A percentile compares a stretch with the other conserved stretches of the same genome.
Evolutionary conservation across 306 rosid species (phyloP).

Genomic region (Corylus avellana): DNA sequence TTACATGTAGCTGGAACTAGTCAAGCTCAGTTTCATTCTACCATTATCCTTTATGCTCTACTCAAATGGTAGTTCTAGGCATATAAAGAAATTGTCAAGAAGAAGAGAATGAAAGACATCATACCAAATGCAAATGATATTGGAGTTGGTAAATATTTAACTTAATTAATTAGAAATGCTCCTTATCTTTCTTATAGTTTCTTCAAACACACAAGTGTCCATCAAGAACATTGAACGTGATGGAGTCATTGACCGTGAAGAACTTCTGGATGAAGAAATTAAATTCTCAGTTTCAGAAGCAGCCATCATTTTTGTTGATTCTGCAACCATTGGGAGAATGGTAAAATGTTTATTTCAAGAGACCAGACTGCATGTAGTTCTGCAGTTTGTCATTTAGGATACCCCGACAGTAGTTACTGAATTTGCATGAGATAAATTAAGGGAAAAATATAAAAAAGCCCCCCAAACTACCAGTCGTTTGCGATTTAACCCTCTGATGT

Average conservation of each 20-base stretch:
- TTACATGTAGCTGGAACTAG: too few species aligned
- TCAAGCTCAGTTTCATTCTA: too few species aligned
- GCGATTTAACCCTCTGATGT: too few species aligned
- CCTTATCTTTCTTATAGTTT: constrained; percentile 54
- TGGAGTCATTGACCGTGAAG: constrained; percentile 47
- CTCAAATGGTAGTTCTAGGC: too few species aligned
- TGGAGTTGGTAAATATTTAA: too few species aligned
- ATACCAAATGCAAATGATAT: too few species aligned
- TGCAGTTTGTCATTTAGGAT: constrained; percentile 22
- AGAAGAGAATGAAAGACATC: too few species aligned
- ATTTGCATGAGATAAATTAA: constrained; percentile 11
- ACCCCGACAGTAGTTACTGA: constrained; percentile 4
- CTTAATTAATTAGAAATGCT: constrained; percentile 3
- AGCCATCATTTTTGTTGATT: constrained; percentile 44
- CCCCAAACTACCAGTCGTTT: too few species aligned
- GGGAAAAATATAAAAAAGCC: too few species aligned
- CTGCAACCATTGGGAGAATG: constrained; percentile 45
- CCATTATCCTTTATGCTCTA: too few species aligned
- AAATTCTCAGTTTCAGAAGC: constrained; percentile 40
- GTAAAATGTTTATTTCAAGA: constrained; percentile 24
- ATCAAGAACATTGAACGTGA: constrained; percentile 39
- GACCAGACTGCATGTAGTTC: background rate
- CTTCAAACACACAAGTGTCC: constrained; percentile 43
- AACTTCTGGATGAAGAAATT: constrained; percentile 36
- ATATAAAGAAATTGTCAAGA: too few species aligned